Conservation (phyloP, 495 filamentous ascomycete genomes). For the Annulohypoxylon maeteangense region DNA sequence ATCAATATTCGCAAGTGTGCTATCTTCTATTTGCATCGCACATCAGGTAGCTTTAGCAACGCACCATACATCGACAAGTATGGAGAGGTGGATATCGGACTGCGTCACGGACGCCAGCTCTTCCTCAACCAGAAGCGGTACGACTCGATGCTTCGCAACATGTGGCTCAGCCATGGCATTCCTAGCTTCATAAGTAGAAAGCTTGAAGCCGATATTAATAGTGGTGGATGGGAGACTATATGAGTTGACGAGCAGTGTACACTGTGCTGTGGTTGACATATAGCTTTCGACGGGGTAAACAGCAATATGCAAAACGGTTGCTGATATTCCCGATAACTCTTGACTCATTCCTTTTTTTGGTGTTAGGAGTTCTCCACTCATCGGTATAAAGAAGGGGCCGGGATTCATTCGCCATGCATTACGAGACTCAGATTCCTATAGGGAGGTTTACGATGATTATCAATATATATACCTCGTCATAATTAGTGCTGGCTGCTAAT, state of each 20-base stretch:
- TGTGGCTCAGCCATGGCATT: slow-evolving; percentile 88
- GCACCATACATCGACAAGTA: slow-evolving; percentile 96
- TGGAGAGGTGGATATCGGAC: slow-evolving; percentile 88
- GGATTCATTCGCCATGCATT: neutral
- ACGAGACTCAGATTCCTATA: slow-evolving; percentile 1
- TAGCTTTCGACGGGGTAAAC: neutral
- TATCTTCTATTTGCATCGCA: slow-evolving; percentile 83
- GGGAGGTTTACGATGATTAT: slow-evolving; percentile 2
- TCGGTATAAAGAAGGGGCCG: neutral
- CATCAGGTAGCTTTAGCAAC: slow-evolving; percentile 82
- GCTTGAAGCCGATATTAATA: slow-evolving; percentile 94
- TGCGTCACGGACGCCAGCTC: slow-evolving; percentile 83
- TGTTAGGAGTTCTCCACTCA: slow-evolving; percentile 7
- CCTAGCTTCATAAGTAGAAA: slow-evolving; percentile 90
- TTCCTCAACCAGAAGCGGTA: slow-evolving; percentile 94
- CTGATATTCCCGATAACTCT: neutral
- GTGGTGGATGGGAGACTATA: slow-evolving; percentile 95
- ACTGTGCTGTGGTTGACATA: neutral
- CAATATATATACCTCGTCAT: neutral
- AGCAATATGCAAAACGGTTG: neutral
- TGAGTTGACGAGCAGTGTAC: slow-evolving; percentile 43
- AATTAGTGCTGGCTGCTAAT: neutral
- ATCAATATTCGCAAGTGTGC: slow-evolving; percentile 96
- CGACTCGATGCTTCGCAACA: slow-evolving; percentile 82
- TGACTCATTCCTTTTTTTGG: neutral